Percentiles rank a stretch among this genome's conserved stretches.
phyloP scores from a whole-genome alignment of 208 protist genomes.

The Leishmania arabica region DNA sequence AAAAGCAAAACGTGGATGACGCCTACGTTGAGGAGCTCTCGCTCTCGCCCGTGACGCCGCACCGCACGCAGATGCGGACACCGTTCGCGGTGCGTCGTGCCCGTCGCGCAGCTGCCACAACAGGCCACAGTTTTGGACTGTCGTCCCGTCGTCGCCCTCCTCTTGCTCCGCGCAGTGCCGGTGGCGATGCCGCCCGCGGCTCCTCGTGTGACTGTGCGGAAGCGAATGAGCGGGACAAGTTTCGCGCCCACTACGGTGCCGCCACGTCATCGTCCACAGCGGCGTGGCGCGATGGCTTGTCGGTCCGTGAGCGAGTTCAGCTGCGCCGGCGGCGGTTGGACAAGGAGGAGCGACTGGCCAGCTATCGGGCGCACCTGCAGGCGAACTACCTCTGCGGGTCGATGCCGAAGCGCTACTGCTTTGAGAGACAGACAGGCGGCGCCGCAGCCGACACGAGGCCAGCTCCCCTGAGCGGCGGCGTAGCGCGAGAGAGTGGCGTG shows the following conservation, averaged over 20 bases:
- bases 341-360: conserved; percentile 29
- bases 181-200: background rate
- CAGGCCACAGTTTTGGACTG: background rate
- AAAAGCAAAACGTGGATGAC: background rate
- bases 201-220: background rate
- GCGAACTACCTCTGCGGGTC: conserved; percentile 63
- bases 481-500: background rate
- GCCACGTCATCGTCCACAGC: background rate
- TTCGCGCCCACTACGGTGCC: background rate
- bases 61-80: background rate
- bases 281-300: background rate
- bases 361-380: conserved; percentile 36
- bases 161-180: conserved; percentile 4
- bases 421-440: conserved; percentile 18
- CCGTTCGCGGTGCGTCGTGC: background rate
- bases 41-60: background rate
- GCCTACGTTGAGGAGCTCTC: background rate
- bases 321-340: conserved; percentile 19
- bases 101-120: background rate
- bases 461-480: background rate
- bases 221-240: background rate
- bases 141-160: conserved; percentile 2
- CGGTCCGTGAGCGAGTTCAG: conserved; percentile 3
- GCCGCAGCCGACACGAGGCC: background rate
- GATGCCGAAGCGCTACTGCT: conserved; percentile 41